phyloP scores from a whole-genome alignment of 106 monocot species.

The Alisma plantagoaquatica region DNA sequence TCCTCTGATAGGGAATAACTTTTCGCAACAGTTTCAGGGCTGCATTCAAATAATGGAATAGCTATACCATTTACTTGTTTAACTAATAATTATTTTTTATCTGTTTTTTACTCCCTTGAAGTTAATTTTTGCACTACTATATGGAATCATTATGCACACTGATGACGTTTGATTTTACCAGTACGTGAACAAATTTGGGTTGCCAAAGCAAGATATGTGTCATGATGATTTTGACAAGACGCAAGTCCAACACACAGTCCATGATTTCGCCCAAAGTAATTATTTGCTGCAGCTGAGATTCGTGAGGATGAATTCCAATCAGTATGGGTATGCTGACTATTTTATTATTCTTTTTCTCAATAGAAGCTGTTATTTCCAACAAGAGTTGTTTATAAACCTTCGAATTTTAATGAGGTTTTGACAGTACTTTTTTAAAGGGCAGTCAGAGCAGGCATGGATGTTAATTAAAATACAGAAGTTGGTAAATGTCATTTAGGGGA shows the following conservation, averaged over 20 bases:
- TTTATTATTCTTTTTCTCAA: too few species aligned
- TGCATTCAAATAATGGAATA: background rate
- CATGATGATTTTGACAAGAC: conserved; percentile 25
- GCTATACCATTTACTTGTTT: background rate
- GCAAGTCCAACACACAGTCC: conserved; percentile 42
- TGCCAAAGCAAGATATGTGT: conserved; percentile 31
- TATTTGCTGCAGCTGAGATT: conserved; percentile 62
- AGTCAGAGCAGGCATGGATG: too few species aligned
- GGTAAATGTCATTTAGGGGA: too few species aligned
- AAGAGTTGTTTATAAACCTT: too few species aligned
- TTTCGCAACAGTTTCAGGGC: background rate
- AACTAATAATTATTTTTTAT: background rate
- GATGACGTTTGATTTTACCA: conserved; percentile 8
- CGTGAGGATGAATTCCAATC: conserved; percentile 32
- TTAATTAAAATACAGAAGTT: too few species aligned
- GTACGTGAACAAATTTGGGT: conserved; percentile 27
- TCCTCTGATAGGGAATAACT: too few species aligned
- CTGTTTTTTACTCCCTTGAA: background rate
- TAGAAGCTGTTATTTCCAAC: too few species aligned
- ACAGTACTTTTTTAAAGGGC: too few species aligned
- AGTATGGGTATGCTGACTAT: conserved; percentile 27
- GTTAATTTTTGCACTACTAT: background rate
- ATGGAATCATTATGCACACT: background rate
- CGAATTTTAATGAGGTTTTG: too few species aligned
- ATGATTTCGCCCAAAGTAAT: conserved; percentile 90